Evolutionary conservation across 352 stramenopile genomes (phyloP).

Genomic region (Phytophthora sojae): DNA sequence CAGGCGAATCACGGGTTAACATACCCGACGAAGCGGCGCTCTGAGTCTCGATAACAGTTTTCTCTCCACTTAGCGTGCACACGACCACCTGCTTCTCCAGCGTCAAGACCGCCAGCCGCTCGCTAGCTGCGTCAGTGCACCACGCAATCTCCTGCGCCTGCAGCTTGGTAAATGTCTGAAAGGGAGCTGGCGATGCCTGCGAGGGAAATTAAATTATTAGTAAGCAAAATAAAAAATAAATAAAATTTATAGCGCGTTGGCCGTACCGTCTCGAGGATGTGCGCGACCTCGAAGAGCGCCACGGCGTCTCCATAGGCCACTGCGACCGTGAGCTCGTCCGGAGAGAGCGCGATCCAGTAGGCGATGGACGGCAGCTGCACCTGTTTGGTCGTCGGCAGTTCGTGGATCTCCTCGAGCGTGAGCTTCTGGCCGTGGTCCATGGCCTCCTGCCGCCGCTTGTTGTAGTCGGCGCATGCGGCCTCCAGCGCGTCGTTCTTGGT

Average conservation of each 20-base stretch:
- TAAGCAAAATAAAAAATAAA: slow-evolving; percentile 2
- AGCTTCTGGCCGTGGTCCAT: slow-evolving; percentile 67
- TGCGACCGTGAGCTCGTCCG: slow-evolving; percentile 57
- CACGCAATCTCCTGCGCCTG: slow-evolving; percentile 60
- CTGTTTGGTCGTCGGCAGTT: slow-evolving; percentile 42
- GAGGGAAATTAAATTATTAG: slow-evolving; percentile 2
- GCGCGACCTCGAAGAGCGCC: slow-evolving; percentile 67
- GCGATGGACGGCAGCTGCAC: slow-evolving; percentile 51
- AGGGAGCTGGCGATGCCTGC: slow-evolving; percentile 44
- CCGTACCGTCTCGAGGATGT: slow-evolving; percentile 59
- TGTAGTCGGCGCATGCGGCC: slow-evolving; percentile 49
- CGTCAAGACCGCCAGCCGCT: slow-evolving; percentile 52
- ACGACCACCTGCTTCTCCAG: slow-evolving; percentile 48
- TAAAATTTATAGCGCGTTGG: background rate
- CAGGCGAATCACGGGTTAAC: background rate
- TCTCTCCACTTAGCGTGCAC: slow-evolving; percentile 43
- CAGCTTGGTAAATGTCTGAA: slow-evolving; percentile 47
- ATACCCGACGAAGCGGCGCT: slow-evolving; percentile 39
- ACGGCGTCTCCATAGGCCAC: slow-evolving; percentile 58
- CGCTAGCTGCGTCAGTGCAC: slow-evolving; percentile 36
- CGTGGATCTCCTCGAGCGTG: slow-evolving; percentile 52
- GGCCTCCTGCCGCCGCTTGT: slow-evolving; percentile 50
- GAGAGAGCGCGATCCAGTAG: slow-evolving; percentile 62
- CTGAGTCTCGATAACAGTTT: slow-evolving; percentile 25
- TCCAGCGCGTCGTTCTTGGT: slow-evolving; percentile 44